Conservation (phyloP, 352 stramenopile species). For the Phytophthora kernoviae region DNA sequence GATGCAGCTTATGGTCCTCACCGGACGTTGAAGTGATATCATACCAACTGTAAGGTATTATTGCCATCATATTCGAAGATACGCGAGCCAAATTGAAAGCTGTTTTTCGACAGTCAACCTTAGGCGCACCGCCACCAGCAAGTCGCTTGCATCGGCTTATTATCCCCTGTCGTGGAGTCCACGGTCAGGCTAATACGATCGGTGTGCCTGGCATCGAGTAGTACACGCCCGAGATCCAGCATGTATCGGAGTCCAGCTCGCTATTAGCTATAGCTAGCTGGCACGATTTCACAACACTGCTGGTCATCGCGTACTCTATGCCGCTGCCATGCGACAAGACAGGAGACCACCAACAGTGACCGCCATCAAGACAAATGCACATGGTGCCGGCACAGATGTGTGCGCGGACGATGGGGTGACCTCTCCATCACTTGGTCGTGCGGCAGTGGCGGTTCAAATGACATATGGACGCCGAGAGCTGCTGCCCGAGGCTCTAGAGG, state of each 20-base stretch:
- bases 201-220: too few relatives aligned
- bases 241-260: too few relatives aligned
- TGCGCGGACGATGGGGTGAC: not conserved
- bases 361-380: conserved; percentile 1
- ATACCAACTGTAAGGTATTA: not conserved
- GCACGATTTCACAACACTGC: too few relatives aligned
- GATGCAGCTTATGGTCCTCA: not conserved
- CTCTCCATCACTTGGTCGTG: not conserved
- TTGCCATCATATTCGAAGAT: not conserved
- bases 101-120: not conserved
- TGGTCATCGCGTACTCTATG: not conserved
- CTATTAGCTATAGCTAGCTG: too few relatives aligned
- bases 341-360: not conserved
- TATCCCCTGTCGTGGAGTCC: not conserved
- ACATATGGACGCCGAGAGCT: not conserved
- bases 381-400: not conserved
- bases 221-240: too few relatives aligned
- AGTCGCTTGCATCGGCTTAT: not conserved
- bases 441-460: not conserved
- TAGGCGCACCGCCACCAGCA: not conserved
- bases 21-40: conserved; percentile 1
- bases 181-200: too few relatives aligned
- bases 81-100: not conserved
- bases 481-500: not conserved
- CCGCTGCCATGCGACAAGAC: too few relatives aligned